Percentiles rank a stretch among this genome's conserved stretches.
Evolutionary conservation across 2,329 filamentous ascomycete species (phyloP).

Genomic region (Basipetospora chlamydospora): DNA sequence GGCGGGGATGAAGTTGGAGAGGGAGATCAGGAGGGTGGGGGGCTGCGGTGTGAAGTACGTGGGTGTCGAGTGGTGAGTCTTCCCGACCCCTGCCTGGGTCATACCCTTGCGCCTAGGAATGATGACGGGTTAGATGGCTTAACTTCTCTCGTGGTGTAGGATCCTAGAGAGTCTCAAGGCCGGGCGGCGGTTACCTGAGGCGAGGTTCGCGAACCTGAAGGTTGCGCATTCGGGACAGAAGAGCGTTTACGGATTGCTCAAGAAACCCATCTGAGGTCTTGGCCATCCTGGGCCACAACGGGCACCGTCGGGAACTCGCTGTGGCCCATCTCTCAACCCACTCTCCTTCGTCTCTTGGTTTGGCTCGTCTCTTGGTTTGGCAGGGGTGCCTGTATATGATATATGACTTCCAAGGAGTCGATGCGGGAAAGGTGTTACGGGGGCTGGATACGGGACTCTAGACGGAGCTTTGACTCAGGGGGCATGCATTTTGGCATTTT

Average conservation of each 20-base stretch:
- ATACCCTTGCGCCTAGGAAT: neutral
- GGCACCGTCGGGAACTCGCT: too few species aligned
- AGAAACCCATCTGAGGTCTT: too few species aligned
- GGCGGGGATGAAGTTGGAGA: conserved; percentile 64
- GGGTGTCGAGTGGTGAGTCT: conserved; percentile 57
- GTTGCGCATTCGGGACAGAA: conserved; percentile 46
- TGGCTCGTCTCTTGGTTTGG: too few species aligned
- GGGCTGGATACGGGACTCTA: too few species aligned
- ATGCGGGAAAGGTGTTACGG: too few species aligned
- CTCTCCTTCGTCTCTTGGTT: too few species aligned
- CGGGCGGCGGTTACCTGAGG: conserved; percentile 60
- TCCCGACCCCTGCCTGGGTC: conserved; percentile 5
- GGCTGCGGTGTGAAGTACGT: conserved; percentile 67
- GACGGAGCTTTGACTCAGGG: too few species aligned
- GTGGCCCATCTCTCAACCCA: too few species aligned
- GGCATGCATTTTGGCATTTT: too few species aligned
- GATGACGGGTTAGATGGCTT: neutral
- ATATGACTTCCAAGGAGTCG: too few species aligned
- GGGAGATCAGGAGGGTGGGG: conserved; percentile 54
- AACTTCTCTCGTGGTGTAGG: conserved; percentile 27
- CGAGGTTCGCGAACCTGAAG: conserved; percentile 50
- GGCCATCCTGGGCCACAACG: too few species aligned
- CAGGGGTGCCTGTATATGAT: too few species aligned
- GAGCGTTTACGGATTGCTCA: conserved; percentile 49
- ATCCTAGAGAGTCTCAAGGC: conserved; percentile 70